Evolutionary conservation across 306 rosid species (phyloP), one percentile per base, ranked within the genome.

Genomic region (Bauhinia variegata): DNA sequence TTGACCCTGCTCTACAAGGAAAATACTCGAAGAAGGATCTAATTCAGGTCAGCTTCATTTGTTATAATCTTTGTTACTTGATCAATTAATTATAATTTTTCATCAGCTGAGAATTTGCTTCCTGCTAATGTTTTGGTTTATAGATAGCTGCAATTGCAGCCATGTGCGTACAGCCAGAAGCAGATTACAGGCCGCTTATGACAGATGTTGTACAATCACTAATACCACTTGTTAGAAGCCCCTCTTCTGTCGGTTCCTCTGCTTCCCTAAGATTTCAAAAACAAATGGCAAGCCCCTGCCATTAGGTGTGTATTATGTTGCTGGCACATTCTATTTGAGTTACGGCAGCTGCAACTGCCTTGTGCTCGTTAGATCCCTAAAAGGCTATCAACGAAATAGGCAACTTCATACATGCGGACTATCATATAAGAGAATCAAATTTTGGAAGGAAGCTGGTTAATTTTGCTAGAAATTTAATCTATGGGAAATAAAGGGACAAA

Each of bases 121-220:
- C 57, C 67, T 55, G 19, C 63, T 49, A 8, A 28, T 4, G 38
- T 54, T 14, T 30, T 57, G 67, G 18, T 11, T 68, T 33, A 11
- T 70, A 95, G 97, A 60, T 88, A 63, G 99, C 97, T 8, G 97
- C 99, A 30, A 86, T 95, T 58, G 99, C 99, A 70, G 99, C 99
- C 47, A 84, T 91, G 97, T 95, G 99, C 69, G 89, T 91, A 78
- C 99, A 91, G 78, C 91, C 97, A 62, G 97, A 95, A 87, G 95
- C 97, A 62, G 97, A 85, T 51, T 95, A 91, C 76, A 79, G 99
- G 60, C 99, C 99, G 7, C 73, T 95, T 23, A 91, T 91, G 96
- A 85, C 91, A 4, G 99, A 95, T 55, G 97, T 95, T 16, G 95
- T 91, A 31, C 99, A 89, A 63, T 95, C 99, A 33, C 79, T 95